Conservation (phyloP, 1,284 basidiomycete species). For the Moesziomyces parantarcticus region DNA sequence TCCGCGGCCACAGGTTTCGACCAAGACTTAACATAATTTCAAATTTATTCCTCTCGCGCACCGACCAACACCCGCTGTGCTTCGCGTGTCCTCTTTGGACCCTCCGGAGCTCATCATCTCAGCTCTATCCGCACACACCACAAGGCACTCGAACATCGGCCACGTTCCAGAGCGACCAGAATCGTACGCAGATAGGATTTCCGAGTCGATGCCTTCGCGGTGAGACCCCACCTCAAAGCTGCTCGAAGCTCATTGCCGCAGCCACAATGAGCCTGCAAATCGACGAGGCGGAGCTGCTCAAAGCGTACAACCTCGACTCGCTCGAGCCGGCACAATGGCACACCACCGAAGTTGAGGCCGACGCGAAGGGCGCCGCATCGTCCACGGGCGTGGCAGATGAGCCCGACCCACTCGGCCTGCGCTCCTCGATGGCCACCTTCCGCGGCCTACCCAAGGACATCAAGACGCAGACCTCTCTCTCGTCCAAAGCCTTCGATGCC, state of each 20-base stretch:
- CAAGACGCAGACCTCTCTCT: slow-evolving; percentile 58
- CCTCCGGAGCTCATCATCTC: background rate
- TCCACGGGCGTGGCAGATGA: slow-evolving; percentile 53
- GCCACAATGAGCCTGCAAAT: slow-evolving; percentile 49
- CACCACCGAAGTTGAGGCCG: slow-evolving; percentile 28
- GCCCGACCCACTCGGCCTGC: slow-evolving; percentile 68
- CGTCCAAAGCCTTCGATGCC: slow-evolving; percentile 94
- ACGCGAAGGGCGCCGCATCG: slow-evolving; percentile 22
- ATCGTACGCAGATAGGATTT: no score
- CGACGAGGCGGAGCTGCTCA: slow-evolving; percentile 67
- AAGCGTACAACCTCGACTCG: slow-evolving; percentile 68
- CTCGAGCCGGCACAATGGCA: slow-evolving; percentile 67
- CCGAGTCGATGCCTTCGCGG: no score
- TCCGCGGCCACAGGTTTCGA: background rate
- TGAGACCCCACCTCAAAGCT: no score
- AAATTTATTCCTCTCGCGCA: background rate
- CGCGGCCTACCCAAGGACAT: slow-evolving; percentile 42
- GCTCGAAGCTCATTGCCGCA: background rate
- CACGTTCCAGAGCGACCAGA: background rate
- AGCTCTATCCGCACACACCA: background rate
- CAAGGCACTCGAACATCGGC: background rate
- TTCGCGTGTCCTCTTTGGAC: slow-evolving; percentile 4
- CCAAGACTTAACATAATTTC: background rate
- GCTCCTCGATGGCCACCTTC: slow-evolving; percentile 69
- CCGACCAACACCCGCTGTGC: slow-evolving; percentile 13